Evolutionary conservation across 2,329 filamentous ascomycete genomes (phyloP), one percentile per base, ranked within the genome.

Genomic region (Ophiostoma montium): DNA sequence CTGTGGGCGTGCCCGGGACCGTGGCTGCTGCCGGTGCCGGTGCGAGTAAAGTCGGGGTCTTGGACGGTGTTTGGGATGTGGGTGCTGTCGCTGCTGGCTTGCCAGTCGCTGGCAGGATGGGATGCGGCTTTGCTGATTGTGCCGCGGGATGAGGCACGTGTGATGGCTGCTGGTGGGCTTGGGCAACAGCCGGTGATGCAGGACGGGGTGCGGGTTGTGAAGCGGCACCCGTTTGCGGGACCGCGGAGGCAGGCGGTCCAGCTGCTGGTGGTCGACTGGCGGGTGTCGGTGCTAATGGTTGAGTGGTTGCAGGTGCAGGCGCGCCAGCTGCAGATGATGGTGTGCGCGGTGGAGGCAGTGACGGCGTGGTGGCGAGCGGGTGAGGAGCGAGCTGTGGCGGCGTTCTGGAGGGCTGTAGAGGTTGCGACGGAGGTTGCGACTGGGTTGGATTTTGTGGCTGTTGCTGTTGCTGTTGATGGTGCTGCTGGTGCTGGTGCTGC

Each of bases 191-290:
- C 16, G 39, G 39, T 5, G 46, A 41, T n/a, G 35, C 41, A 11
- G 49, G 31, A 7, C 49, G 49, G 4, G 49, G 46, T 18, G 32
- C 46, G 16, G 39, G 18, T 9, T 48, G 21, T n/a, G 46, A 27
- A n/a, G 35, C 31, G 13, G 31, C 9, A 11, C 10, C 31, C 12
- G 31, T 3, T 38, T 9, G 8, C 35, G 18, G 21, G 23, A 30
- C 6, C 7, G 39, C 10, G n/a, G 23, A 15, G 11, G 19, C 19
- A 18, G 19, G n/a, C 7, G 18, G 39, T 3, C 27, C 35, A 15
- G 35, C 18, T 13, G 36, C 27, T 6, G 27, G 13, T 27, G 27
- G 43, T n/a, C 23, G 33, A 15, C 43, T 27, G 12, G 2, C 13
- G 9, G 13, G 12, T 15, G 36, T 7, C 15, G 35, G 6, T 36